Evolutionary conservation across 192 early-diverging fungal genomes (phyloP), one percentile per base, ranked within the genome.

Genomic region (Backusella tarrabulga): DNA sequence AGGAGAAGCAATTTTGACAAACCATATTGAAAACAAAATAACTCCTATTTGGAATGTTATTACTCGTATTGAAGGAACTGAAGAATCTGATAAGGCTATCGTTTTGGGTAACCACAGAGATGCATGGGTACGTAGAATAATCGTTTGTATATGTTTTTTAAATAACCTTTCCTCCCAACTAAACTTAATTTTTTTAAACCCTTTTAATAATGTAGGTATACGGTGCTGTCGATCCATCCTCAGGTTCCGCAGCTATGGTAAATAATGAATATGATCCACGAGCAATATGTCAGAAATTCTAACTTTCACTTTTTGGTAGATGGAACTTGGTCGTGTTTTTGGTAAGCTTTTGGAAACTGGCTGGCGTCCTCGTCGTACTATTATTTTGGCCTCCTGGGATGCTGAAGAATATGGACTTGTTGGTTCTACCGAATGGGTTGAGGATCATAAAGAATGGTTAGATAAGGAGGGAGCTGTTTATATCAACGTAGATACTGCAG

Each of bases 401-500:
- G 91, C 86, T 38, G 90, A 89, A 72, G 91, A 92, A 80, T 91
- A 91, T 77, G 81, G 90, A 11, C 71, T 89, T 21, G 78, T 90
- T 14, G 91, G 91, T 9, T 91, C 90, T 32, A 92, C 91, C n/a
- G 91, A 92, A 76, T 92, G 88, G 88, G 91, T 91, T 4, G 91
- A 92, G 74, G 89, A 91, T 52, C 80, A 90, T 50, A 74, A 85
- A n/a, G 85, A 87, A 79, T 87, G 85, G 87, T 76, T 92, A 6
- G 82, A 83, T 54, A 83, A 86, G n/a, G 80, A 89, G 68, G 87
- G 78, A 36, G 77, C 88, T 38, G 88, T 85, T 7, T 92, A 92
- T 74, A 75, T 92, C 67, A 91, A 92, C 74, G 84, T 91, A 4
- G 90, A 90, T 67, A 79, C 70, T 19, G 89, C 87, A 36, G 88